phyloP scores from a whole-genome alignment of 139 green algal genomes.

The Tetradesmus obliquus region DNA sequence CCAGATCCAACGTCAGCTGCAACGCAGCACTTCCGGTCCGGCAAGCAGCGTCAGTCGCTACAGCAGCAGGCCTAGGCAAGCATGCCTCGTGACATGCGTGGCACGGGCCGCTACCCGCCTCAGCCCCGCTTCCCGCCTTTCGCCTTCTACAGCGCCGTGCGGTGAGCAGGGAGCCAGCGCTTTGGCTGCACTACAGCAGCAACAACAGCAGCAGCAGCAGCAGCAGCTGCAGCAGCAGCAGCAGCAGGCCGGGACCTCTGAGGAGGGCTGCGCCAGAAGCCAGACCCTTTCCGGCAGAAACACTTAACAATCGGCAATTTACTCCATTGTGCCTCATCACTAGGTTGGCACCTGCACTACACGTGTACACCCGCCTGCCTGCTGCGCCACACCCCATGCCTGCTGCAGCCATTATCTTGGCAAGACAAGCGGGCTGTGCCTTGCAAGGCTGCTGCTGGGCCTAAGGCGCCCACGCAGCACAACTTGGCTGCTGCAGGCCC shows the following conservation, averaged over 20 bases:
- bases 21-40: neutral
- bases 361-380: no score
- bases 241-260: neutral
- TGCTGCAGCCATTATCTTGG: no score
- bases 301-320: no score
- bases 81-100: constrained; percentile 76
- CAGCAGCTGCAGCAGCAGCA: neutral
- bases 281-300: no score
- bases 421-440: no score
- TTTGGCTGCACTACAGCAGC: neutral
- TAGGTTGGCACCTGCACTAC: no score
- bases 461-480: no score
- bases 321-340: no score
- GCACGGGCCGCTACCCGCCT: constrained; percentile 76
- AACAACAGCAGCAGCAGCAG: neutral
- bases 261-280: neutral
- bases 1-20: no score
- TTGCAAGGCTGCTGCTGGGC: no score
- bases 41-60: neutral
- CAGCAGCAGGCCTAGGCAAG: neutral
- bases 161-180: constrained; percentile 24
- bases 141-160: constrained; percentile 84
- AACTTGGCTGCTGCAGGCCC: no score
- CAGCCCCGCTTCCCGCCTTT: constrained; percentile 82
- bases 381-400: no score